Evolutionary conservation across 257 asterid species (phyloP).

Genomic region (Capsicum baccatum): DNA sequence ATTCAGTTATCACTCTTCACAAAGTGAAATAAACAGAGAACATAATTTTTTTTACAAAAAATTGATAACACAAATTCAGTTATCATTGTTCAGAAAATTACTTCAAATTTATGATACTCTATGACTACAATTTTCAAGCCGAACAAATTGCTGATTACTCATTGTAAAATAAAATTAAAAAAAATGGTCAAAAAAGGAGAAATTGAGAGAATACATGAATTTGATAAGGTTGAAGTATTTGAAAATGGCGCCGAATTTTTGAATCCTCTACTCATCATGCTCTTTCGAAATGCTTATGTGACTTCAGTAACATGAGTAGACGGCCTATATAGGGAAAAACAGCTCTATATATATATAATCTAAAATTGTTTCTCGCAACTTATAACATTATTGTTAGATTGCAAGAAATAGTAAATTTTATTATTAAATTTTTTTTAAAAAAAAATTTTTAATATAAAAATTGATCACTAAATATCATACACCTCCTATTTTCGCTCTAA

Average conservation of each 20-base stretch:
- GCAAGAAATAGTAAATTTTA: too few species aligned
- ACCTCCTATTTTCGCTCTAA: too few species aligned
- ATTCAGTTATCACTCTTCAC: background rate
- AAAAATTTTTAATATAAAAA: too few species aligned
- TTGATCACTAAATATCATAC: too few species aligned
- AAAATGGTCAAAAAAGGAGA: background rate
- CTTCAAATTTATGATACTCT: background rate
- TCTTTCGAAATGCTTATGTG: background rate
- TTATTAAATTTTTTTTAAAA: too few species aligned
- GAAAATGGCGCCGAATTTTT: slow-evolving; percentile 48
- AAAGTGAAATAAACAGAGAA: background rate
- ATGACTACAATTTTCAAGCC: too few species aligned
- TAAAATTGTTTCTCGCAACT: too few species aligned
- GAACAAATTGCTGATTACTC: too few species aligned
- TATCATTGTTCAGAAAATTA: background rate
- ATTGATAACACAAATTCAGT: background rate
- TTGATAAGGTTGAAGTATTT: background rate
- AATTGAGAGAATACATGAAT: slow-evolving; percentile 39
- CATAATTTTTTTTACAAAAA: background rate
- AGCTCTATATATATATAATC: too few species aligned
- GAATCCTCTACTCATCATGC: slow-evolving; percentile 44
- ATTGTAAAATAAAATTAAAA: too few species aligned
- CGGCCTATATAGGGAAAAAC: background rate
- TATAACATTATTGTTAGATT: too few species aligned
- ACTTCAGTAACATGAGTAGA: background rate